Evolutionary conservation across 2,329 filamentous ascomycete genomes (phyloP), one percentile per base, ranked within the genome.

Genomic region (Diaporthe ilicicola): DNA sequence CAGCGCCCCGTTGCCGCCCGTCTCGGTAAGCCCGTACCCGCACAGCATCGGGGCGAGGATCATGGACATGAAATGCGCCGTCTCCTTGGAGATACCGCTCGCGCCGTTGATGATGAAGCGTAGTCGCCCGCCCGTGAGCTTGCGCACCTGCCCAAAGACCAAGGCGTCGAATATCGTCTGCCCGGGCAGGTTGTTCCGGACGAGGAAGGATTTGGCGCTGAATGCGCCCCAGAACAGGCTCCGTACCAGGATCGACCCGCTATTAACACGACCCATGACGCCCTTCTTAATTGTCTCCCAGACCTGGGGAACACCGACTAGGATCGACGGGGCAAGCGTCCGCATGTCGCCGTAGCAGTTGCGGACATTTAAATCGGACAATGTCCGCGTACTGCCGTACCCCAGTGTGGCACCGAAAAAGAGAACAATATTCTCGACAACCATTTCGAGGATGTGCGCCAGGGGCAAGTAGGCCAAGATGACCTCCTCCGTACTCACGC

Each of bases 211-310:
- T 80, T 93, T 93, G 72, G 87, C 84, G 76, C 82, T 84, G 76
- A 88, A 85, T 27, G 90, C 89, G 44, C 85, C 85, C 89, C 89
- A 91, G 87, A 99, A 99, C 73, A 98, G 83, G 76, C 91, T 91
- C 82, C 87, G 91, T 71, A 92, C 87, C 51, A 98, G 70, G n/a
- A 87, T 81, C 77, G 91, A 91, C 73, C 92, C 88, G 70, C 88
- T 84, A 78, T 93, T 92, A 72, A 98, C 91, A 82, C 94, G 94
- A 76, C 85, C 83, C 74, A 95, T 85, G 77, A 99, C 93, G 68
- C 96, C 96, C 86, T 99, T 99, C 86, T 94, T 95, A 77, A 99
- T 92, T 1, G 94, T 95, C 84, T 99, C 96, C 95, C 95, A 99
- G 39, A 99, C 92, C 71, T 97, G 95, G 1, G 96, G 96, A 3